These are phyloP conservation scores for Phellopilus nigrolimitatus DNA, from an alignment of 1,284 basidiomycete species.

Conservation along the genomic window DNA sequence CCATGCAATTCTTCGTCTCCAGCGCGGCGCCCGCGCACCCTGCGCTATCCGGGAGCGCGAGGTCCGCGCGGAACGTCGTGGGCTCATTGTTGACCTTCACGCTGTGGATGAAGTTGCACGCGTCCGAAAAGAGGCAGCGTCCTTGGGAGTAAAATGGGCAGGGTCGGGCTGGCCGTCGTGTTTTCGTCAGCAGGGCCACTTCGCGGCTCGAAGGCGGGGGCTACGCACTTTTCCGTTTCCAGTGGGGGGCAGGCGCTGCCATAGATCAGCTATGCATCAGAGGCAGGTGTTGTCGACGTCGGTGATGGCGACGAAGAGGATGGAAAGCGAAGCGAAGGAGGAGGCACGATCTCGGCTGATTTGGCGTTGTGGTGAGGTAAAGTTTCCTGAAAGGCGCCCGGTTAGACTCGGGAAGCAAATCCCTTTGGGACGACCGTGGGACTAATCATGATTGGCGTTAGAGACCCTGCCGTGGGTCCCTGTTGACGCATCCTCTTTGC, in stretches of 20 bases:
- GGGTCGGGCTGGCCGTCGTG: slow-evolving; percentile 52
- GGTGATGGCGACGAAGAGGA: not conserved
- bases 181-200: not conserved
- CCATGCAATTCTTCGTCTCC: not conserved
- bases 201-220: not conserved
- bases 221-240: slow-evolving; percentile 21
- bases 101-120: slow-evolving; percentile 74
- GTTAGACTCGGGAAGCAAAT: too few relatives aligned
- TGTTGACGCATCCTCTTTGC: not conserved
- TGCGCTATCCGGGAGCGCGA: not conserved
- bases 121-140: slow-evolving; percentile 68
- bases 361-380: too few relatives aligned
- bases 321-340: not conserved
- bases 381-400: too few relatives aligned
- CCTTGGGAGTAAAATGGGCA: slow-evolving; percentile 79
- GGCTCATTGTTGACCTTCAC: slow-evolving; percentile 32
- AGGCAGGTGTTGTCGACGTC: not conserved
- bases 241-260: slow-evolving; percentile 19
- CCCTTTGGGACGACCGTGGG: too few relatives aligned
- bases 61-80: not conserved
- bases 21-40: not conserved
- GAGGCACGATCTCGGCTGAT: too few relatives aligned
- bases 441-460: not conserved
- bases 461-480: not conserved
- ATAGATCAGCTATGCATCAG: slow-evolving; percentile 16